These are phyloP conservation scores for Croton setiger DNA, from an alignment of 441 rosid genomes.

Conservation along the genomic window DNA sequence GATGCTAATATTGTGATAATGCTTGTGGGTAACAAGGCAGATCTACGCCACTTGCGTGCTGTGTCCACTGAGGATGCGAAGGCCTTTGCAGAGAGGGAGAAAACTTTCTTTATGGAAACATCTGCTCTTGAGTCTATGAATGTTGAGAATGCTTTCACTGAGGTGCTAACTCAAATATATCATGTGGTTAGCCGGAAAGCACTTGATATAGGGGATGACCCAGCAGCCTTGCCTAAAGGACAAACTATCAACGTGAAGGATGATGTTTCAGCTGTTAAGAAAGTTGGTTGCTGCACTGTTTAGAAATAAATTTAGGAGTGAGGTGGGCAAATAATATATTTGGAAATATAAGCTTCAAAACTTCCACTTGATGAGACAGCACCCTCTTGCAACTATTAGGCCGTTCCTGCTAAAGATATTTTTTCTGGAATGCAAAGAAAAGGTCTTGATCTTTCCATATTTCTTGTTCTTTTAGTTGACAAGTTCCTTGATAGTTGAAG, in stretches of 20 bases:
- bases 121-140: conserved; percentile 74
- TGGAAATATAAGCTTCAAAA: conserved; percentile 14
- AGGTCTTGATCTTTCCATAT: background rate
- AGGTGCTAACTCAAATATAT: conserved; percentile 78
- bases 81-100: conserved; percentile 66
- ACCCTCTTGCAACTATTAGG: background rate
- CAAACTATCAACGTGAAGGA: conserved; percentile 67
- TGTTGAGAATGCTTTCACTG: conserved; percentile 72
- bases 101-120: conserved; percentile 79
- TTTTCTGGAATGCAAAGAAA: conserved; percentile 13
- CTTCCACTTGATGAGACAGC: background rate
- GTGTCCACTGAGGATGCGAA: conserved; percentile 72
- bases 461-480: conserved; percentile 11
- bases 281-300: conserved; percentile 64
- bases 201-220: conserved; percentile 59
- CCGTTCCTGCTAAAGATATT: background rate
- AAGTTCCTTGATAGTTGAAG: conserved; percentile 10
- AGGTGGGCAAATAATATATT: background rate
- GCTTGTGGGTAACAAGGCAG: conserved; percentile 84
- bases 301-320: background rate
- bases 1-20: conserved; percentile 82
- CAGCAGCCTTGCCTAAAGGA: conserved; percentile 61
- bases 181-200: conserved; percentile 73
- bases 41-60: conserved; percentile 75
- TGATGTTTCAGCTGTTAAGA: conserved; percentile 79